Evolutionary conservation across 768 basidiomycete species (phyloP).

Genomic region (Leccinellum albellum): DNA sequence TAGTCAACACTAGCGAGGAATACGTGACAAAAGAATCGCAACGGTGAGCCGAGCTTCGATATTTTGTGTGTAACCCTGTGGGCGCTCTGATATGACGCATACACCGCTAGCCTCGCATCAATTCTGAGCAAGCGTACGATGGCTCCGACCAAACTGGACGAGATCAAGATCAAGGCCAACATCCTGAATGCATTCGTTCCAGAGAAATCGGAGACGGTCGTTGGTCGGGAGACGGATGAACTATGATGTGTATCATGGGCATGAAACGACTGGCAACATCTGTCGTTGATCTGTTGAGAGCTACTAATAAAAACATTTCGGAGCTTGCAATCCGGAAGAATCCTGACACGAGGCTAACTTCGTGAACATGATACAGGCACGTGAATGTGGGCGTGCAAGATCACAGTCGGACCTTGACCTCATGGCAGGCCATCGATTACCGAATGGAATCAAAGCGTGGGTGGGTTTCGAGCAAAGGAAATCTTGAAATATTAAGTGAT

Average conservation of each 20-base stretch:
- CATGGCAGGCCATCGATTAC: constrained; percentile 23
- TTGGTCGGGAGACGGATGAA: constrained; percentile 37
- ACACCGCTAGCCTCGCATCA: constrained; percentile 53
- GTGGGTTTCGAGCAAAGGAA: constrained; percentile 5
- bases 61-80: background rate
- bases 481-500: constrained; percentile 13
- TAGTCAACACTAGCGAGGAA: constrained; percentile 60
- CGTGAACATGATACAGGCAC: constrained; percentile 25
- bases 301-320: constrained; percentile 14
- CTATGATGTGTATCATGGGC: constrained; percentile 32
- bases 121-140: constrained; percentile 80
- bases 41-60: constrained; percentile 49
- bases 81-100: constrained; percentile 3
- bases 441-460: constrained; percentile 8
- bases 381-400: constrained; percentile 1
- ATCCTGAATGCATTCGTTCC: constrained; percentile 62
- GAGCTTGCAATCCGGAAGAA: background rate
- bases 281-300: constrained; percentile 16
- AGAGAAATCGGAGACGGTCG: constrained; percentile 34
- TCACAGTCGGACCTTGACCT: constrained; percentile 23
- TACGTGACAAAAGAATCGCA: constrained; percentile 85
- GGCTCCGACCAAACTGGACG: constrained; percentile 77
- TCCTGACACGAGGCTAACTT: constrained; percentile 21
- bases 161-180: constrained; percentile 90
- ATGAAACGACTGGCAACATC: constrained; percentile 2